A percentile compares a stretch with the other conserved stretches of the same genome.
Conservation (phyloP, 2,329 filamentous ascomycete species). For the Aspergillus costaricaensis region DNA sequence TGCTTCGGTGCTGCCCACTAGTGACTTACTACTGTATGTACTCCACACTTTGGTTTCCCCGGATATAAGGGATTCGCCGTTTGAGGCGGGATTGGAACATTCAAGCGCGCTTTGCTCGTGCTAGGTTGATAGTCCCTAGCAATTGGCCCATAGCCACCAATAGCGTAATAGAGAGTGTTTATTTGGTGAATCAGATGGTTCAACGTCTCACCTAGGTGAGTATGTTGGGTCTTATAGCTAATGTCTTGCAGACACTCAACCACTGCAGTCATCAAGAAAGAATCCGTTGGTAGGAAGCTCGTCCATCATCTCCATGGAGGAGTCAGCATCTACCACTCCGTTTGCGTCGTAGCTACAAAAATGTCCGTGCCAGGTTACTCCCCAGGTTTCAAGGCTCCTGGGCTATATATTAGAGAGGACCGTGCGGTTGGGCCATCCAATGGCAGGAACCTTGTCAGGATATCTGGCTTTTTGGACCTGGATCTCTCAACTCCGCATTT, state of each 20-base stretch:
- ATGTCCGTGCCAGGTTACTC: not conserved
- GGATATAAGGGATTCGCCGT: constrained; percentile 3
- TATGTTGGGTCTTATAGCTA: no score
- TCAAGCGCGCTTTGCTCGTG: not conserved
- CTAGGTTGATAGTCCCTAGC: constrained; percentile 3
- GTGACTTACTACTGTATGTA: not conserved
- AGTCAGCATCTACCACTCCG: not conserved
- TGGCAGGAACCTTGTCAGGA: not conserved
- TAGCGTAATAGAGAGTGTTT: no score
- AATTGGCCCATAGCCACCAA: not conserved
- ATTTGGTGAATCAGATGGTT: not conserved
- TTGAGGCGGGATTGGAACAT: not conserved
- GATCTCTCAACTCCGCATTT: not conserved
- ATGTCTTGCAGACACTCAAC: not conserved
- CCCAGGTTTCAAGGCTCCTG: not conserved
- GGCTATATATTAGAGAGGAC: not conserved
- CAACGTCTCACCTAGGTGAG: no score
- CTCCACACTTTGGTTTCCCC: constrained; percentile 10
- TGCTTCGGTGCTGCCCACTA: constrained; percentile 1
- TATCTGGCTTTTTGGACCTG: not conserved
- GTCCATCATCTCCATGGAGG: not conserved
- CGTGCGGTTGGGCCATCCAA: not conserved
- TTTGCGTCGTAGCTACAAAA: not conserved
- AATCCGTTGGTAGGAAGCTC: not conserved
- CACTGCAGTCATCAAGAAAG: not conserved